Evolutionary conservation across 164 flowering plant species (phyloP).

Genomic region (Tetracentron sinense): DNA sequence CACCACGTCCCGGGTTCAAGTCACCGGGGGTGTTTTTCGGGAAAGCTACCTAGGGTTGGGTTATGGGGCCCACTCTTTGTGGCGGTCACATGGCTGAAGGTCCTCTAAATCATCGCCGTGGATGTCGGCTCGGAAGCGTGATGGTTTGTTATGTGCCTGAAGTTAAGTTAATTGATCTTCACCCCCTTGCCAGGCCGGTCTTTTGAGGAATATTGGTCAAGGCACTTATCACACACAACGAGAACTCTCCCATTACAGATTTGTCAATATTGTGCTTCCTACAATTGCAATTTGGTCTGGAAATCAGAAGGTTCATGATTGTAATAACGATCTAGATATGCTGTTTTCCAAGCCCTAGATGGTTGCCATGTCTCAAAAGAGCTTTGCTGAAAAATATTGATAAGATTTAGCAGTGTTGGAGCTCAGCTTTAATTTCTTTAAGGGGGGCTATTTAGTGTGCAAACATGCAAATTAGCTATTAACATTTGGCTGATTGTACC

Average conservation of each 20-base stretch:
- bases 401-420: constrained; percentile 51
- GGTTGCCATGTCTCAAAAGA: constrained; percentile 23
- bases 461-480: constrained; percentile 30
- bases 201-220: no score
- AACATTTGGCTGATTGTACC: constrained; percentile 27
- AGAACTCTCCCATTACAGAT: background rate
- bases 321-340: background rate
- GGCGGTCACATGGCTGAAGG: no score
- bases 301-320: constrained; percentile 14
- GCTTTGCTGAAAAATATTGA: constrained; percentile 40
- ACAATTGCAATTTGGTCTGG: constrained; percentile 42
- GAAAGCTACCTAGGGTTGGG: no score
- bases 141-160: no score
- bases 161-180: no score
- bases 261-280: constrained; percentile 48
- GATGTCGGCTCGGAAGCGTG: no score
- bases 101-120: no score
- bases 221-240: constrained; percentile 7
- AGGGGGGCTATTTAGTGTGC: no score
- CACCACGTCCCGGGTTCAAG: no score
- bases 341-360: constrained; percentile 33
- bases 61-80: no score
- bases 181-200: no score
- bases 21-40: no score
- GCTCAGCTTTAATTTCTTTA: constrained; percentile 46